Base-by-base conservation (phyloP, 768 basidiomycete genomes). In the Russula foetens region DNA sequence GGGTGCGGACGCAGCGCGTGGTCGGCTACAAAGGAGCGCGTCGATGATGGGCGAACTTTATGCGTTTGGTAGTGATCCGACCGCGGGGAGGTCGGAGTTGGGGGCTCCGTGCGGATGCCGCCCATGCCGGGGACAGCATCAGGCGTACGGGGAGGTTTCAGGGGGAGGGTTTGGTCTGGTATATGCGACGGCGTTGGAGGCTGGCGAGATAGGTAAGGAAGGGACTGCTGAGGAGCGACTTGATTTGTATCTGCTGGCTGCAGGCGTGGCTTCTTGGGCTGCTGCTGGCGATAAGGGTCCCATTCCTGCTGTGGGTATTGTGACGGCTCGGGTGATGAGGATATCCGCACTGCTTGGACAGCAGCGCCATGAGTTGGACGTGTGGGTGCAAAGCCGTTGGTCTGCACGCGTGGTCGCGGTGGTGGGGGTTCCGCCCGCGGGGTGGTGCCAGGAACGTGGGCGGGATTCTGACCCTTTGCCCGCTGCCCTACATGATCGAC, bases 1-100 rank as follows among this genome's bases (percentile, higher is more conserved):
- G 88, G 89, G 68, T 90, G 89, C 0, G 86, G 87, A 17, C 85
- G 84, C 52, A 86, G 74, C 0, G 59, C 63, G 26, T 79, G 74
- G 3, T 73, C 69, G 60, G 58, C 55, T 12, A 73, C 69, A n/a
- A 79, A 69, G 17, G 86, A 87, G 67, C 86, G 81, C 33, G 72
- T 81, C 5, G 87, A 88, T 11, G 84, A 77, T 8, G 86, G 84
- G 19, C 87, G 81, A 7, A 83, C 79, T 62, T 70, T 58, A 21
- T 71, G 62, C 24, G 45, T 33, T 69, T 62, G 49, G 71, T 77
- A 58, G 71, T 70, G 43, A 1, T 72, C 72, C 63, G 70, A 73
- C 68, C 74, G 71, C 7, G 78, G 76, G 0, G 78, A 75, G 2
- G 76, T 74, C 51, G 70, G 67, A 45, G 67, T 68, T 39, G 68